Conservation (phyloP, 495 filamentous ascomycete genomes). For the Platismatia glauca region DNA sequence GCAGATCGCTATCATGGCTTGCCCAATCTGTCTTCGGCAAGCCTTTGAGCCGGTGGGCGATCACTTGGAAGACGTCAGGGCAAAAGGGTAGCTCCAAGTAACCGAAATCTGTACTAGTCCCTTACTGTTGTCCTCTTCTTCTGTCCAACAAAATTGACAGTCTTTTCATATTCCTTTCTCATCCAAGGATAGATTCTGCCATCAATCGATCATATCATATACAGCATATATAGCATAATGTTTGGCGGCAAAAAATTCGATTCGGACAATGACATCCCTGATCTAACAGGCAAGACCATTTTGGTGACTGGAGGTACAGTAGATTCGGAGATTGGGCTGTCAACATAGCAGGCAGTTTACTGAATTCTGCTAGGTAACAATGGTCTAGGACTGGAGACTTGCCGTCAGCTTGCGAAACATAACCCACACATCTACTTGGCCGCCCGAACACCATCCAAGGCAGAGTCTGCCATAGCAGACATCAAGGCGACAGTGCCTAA, state of each 20-base stretch:
- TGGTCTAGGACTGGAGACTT: slow-evolving; percentile 56
- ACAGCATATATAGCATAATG: slow-evolving; percentile 5
- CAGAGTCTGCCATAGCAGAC: slow-evolving; percentile 39
- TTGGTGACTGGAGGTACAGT: slow-evolving; percentile 50
- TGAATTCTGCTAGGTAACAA: slow-evolving; percentile 41
- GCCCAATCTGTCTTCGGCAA: neutral
- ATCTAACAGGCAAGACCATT: slow-evolving; percentile 47
- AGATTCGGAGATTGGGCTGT: neutral
- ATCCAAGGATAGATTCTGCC: too few relatives aligned
- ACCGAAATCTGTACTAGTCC: too few relatives aligned
- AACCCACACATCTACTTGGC: slow-evolving; percentile 51
- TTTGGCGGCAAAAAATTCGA: slow-evolving; percentile 31
- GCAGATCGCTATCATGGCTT: neutral
- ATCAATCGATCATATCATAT: neutral
- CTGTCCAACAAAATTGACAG: neutral
- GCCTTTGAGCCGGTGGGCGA: neutral
- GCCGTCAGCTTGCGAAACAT: slow-evolving; percentile 52
- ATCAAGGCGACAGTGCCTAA: slow-evolving; percentile 39
- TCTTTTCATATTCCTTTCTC: neutral
- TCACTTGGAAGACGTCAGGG: neutral
- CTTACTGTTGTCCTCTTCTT: neutral
- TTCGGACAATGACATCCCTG: slow-evolving; percentile 47
- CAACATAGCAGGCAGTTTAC: neutral
- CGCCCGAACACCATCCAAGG: slow-evolving; percentile 48
- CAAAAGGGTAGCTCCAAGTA: too few relatives aligned